A percentile compares a stretch with the other conserved stretches of the same genome.
Conservation (phyloP, 2,329 filamentous ascomycete species). For the Pestalotiopsis sp. region DNA sequence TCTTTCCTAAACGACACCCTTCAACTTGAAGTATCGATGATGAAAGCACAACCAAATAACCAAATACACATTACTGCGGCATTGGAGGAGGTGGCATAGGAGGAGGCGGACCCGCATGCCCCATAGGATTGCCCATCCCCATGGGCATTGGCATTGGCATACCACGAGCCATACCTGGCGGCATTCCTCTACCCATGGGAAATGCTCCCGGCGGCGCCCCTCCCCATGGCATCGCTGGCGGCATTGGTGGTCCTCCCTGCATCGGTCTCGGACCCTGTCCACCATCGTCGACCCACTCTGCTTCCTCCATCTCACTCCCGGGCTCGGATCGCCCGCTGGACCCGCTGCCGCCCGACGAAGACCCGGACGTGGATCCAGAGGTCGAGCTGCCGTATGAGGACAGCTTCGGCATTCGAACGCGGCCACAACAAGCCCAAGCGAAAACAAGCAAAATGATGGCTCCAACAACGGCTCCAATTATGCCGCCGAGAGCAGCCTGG, state of each 20-base stretch:
- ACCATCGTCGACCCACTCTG: neutral
- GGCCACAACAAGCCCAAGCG: constrained; percentile 9
- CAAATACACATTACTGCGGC: neutral
- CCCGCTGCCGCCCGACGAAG: neutral
- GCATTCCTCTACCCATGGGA: constrained; percentile 12
- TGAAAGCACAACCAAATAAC: too few relatives aligned
- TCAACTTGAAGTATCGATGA: too few relatives aligned
- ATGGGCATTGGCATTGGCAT: constrained; percentile 6
- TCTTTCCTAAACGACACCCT: too few relatives aligned
- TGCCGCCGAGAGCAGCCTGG: constrained; percentile 16
- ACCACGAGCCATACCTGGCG: constrained; percentile 15
- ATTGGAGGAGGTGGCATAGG: constrained; percentile 17
- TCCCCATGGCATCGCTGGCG: neutral
- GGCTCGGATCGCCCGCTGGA: neutral
- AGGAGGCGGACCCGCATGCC: constrained; percentile 24
- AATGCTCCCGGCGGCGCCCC: constrained; percentile 5
- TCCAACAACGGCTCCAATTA: constrained; percentile 15
- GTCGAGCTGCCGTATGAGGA: neutral
- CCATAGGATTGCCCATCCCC: constrained; percentile 11
- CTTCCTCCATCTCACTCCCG: constrained; percentile 7
- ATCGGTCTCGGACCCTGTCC: neutral
- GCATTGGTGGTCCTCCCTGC: neutral
- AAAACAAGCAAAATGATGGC: constrained; percentile 12
- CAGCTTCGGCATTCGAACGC: neutral
- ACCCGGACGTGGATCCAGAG: constrained; percentile 1